phyloP scores from a whole-genome alignment of 2,329 filamentous ascomycete species.

The Aspergillus sp. region DNA sequence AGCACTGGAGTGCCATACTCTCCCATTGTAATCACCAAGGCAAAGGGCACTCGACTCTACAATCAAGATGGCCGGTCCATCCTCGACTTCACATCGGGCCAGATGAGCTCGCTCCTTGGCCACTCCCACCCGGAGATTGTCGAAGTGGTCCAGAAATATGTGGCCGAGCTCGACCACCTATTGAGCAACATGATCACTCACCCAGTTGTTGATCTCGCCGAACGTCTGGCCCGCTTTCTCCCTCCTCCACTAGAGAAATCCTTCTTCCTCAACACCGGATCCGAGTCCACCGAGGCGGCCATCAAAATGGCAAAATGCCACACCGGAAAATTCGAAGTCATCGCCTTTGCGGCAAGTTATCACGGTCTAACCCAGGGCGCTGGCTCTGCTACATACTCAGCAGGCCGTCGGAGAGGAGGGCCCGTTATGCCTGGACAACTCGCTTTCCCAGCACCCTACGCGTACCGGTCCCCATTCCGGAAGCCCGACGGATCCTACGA shows the following conservation, averaged over 20 bases:
- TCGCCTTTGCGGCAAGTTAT: conserved; percentile 59
- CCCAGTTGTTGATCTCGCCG: conserved; percentile 57
- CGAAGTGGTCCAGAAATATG: conserved; percentile 51
- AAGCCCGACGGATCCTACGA: conserved; percentile 61
- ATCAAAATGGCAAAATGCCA: conserved; percentile 65
- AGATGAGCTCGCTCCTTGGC: conserved; percentile 61
- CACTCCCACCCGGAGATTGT: conserved; percentile 61
- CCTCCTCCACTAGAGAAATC: conserved; percentile 53
- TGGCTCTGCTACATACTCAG: conserved; percentile 46
- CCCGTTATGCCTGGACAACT: conserved; percentile 56
- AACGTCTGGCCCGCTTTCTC: conserved; percentile 51
- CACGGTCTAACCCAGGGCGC: conserved; percentile 62
- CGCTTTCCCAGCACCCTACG: conserved; percentile 59
- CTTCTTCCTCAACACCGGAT: conserved; percentile 60
- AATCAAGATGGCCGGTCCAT: conserved; percentile 46
- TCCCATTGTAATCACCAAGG: conserved; percentile 46
- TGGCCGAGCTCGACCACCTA: conserved; percentile 57
- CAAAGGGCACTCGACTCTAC: conserved; percentile 49
- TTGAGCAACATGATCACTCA: conserved; percentile 60
- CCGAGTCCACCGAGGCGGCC: conserved; percentile 61
- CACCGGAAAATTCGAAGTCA: conserved; percentile 66
- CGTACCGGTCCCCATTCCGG: conserved; percentile 63
- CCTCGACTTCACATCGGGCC: conserved; percentile 61
- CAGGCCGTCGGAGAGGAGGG: conserved; percentile 22
- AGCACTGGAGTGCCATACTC: conserved; percentile 42